phyloP scores from a whole-genome alignment of 1,284 basidiomycete genomes.

The Ceratobasidium papillatum region DNA sequence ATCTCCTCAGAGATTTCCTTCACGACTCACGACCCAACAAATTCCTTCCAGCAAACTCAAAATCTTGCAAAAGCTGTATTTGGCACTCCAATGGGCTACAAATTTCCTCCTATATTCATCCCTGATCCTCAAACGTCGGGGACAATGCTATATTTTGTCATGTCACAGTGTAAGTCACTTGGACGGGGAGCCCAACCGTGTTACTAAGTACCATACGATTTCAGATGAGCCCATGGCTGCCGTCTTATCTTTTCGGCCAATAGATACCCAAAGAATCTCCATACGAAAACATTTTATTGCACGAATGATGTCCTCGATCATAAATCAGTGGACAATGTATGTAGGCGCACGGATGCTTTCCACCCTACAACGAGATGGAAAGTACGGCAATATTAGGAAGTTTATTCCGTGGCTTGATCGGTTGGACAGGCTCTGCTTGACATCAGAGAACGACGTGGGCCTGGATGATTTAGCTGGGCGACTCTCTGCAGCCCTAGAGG shows the following conservation, averaged over 20 bases:
- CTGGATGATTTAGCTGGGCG: background rate
- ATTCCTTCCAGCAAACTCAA: background rate
- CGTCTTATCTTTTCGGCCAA: background rate
- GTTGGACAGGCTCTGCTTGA: background rate
- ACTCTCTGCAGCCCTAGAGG: background rate
- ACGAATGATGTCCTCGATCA: background rate
- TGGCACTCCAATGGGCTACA: background rate
- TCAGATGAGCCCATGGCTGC: slow-evolving; percentile 2
- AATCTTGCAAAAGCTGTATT: background rate
- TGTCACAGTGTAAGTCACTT: background rate
- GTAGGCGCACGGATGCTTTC: background rate
- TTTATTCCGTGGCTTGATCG: slow-evolving; percentile 3
- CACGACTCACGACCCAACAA: background rate
- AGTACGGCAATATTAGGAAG: background rate
- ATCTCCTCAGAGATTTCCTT: background rate
- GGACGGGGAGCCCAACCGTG: background rate
- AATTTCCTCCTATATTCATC: background rate
- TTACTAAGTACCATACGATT: background rate
- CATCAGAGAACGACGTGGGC: background rate
- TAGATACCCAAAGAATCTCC: background rate
- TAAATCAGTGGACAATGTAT: slow-evolving; percentile 10
- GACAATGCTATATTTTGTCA: background rate
- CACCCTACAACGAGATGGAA: background rate
- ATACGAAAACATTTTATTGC: background rate
- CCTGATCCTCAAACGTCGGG: background rate